A percentile compares a stretch with the other conserved stretches of the same genome.
Conservation (phyloP, 2,329 filamentous ascomycete species). For the Pleurostoma richardsiae region DNA sequence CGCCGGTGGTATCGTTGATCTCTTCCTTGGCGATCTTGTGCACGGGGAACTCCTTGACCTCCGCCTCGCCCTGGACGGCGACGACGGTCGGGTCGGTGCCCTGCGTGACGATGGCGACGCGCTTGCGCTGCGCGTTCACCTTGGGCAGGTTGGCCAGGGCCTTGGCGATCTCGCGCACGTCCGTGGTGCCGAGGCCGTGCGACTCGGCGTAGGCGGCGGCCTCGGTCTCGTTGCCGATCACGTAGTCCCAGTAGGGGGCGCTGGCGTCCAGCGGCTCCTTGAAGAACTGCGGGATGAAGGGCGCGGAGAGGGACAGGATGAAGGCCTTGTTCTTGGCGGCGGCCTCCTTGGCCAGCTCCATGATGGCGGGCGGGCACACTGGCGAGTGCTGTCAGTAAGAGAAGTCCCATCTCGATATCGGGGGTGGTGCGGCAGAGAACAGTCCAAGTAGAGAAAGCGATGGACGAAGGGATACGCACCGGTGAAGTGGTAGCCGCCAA, state of each 20-base stretch:
- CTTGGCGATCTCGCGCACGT: slow-evolving; percentile 81
- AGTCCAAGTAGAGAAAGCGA: background rate
- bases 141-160: slow-evolving; percentile 84
- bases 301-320: slow-evolving; percentile 86
- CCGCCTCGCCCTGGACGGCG: slow-evolving; percentile 65
- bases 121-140: slow-evolving; percentile 79
- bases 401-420: background rate
- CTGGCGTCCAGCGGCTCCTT: slow-evolving; percentile 88
- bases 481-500: slow-evolving; percentile 96
- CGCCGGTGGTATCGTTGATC: slow-evolving; percentile 96
- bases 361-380: slow-evolving; percentile 86
- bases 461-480: slow-evolving; percentile 22
- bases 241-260: slow-evolving; percentile 88
- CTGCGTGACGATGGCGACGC: slow-evolving; percentile 89
- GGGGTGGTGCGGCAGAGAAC: too few relatives aligned
- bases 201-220: slow-evolving; percentile 81
- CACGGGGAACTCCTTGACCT: slow-evolving; percentile 74
- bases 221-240: slow-evolving; percentile 97
- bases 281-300: slow-evolving; percentile 97
- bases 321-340: slow-evolving; percentile 87
- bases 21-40: slow-evolving; percentile 69
- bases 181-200: slow-evolving; percentile 68
- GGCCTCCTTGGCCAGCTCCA: slow-evolving; percentile 87
- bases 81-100: slow-evolving; percentile 88
- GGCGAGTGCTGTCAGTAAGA: slow-evolving; percentile 1